Evolutionary conservation across 768 basidiomycete species (phyloP), one percentile per base, ranked within the genome.

Genomic region (Lactifluus piperatus): DNA sequence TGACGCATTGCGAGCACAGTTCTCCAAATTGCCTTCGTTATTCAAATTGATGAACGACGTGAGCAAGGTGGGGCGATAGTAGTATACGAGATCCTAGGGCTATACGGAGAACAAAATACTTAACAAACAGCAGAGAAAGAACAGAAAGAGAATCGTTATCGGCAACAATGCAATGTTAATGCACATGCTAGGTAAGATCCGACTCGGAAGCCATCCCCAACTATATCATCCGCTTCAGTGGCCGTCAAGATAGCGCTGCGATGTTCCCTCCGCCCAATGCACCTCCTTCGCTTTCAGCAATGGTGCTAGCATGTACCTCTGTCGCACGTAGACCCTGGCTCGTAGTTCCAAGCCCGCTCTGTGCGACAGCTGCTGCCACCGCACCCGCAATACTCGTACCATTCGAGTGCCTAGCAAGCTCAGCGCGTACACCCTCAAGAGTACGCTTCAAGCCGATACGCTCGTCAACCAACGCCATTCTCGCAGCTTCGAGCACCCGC

Each of bases 401-500:
- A 11, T 64, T 64, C 22, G 55, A 48, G 61, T 79, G 81, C 72
- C 79, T 81, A 41, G 80, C 76, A 60, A 90, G 72, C 75, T 91
- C 88, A 2, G 71, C 71, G 51, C 80, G 74, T 7, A 91, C 83
- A 6, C 74, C 75, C 44, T 92, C 90, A 50, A 92, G 70, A 77
- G 84, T 79, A 69, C 80, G 83, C 72, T 83, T 86, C 54, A 92
- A 67, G 43, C 79, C 80, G 52, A 85, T 70, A 53, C 92, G 80
- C 69, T 98, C 95, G 66, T 79, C 85, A 54, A 91, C 83, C 43
- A 98, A 74, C 39, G 83, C 79, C 73, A 91, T 78, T 55, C 90
- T 80, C 22, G 88, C 84, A 48, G 84, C 83, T 76, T 99, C 97
- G 45, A 99, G 73, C 36, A 82, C 77, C 62, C 87, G 81, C 56